These are phyloP conservation scores for Orbilia javanica DNA, from an alignment of 2,329 filamentous ascomycete genomes.

Conservation along the genomic window DNA sequence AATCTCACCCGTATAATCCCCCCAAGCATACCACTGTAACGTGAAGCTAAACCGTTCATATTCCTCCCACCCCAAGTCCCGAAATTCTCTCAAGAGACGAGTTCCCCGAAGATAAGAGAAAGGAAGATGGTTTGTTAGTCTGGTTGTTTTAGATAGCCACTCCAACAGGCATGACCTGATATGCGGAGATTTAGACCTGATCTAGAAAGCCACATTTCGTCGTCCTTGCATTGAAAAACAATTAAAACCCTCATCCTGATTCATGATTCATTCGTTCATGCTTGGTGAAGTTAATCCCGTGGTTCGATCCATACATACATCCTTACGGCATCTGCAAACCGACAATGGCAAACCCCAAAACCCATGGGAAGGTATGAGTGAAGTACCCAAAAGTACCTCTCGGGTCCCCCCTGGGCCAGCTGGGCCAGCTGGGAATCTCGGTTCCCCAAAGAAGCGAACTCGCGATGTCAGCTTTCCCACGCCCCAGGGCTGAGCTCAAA, in stretches of 20 bases:
- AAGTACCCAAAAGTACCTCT: slow-evolving; percentile 53
- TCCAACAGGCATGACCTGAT: slow-evolving; percentile 29
- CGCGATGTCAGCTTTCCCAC: slow-evolving; percentile 17
- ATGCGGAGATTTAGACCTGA: slow-evolving; percentile 55
- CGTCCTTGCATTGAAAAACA: slow-evolving; percentile 32
- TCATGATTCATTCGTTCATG: slow-evolving; percentile 8
- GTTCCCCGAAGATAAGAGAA: slow-evolving; percentile 20
- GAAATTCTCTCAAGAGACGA: slow-evolving; percentile 23
- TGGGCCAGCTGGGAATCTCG: not conserved
- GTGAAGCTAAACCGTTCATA: not conserved
- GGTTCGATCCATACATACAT: slow-evolving; percentile 12
- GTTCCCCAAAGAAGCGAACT: slow-evolving; percentile 27
- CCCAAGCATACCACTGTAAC: slow-evolving; percentile 20
- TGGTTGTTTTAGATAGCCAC: not conserved
- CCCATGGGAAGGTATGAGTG: slow-evolving; percentile 19
- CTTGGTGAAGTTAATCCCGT: slow-evolving; percentile 14
- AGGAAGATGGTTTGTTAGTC: slow-evolving; percentile 9
- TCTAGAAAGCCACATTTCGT: slow-evolving; percentile 43
- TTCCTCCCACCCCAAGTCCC: not conserved
- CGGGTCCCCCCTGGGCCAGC: not conserved
- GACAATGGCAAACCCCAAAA: not conserved
- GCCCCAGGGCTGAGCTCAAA: slow-evolving; percentile 19
- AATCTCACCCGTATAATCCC: slow-evolving; percentile 11
- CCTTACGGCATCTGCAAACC: slow-evolving; percentile 24
- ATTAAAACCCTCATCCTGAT: slow-evolving; percentile 21